phyloP scores from a whole-genome alignment of 345 rosid species.

The Brassica napus region Da-Ae NC_063450.1:8391001-8391500 shows the following conservation, averaged over 20 bases:
- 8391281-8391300: neutral
- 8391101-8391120: neutral
- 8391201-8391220: neutral
- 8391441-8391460: no score
- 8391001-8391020: slow-evolving; percentile 46
- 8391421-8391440: no score
- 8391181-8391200: slow-evolving; percentile 50
- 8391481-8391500: no score
- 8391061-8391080: neutral
- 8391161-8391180: slow-evolving; percentile 60
- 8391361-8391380: no score
- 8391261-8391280: neutral
- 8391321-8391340: no score
- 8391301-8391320: neutral
- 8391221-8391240: neutral
- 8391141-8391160: slow-evolving; percentile 58
- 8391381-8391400: no score
- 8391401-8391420: no score
- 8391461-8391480: no score
- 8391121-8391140: neutral
- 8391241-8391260: neutral
- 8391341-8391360: no score
- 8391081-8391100: neutral
- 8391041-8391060: slow-evolving; percentile 29
- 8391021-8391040: slow-evolving; percentile 55